Base-by-base conservation (phyloP, 2,329 filamentous ascomycete genomes). In the Cercospora citrullina region DNA sequence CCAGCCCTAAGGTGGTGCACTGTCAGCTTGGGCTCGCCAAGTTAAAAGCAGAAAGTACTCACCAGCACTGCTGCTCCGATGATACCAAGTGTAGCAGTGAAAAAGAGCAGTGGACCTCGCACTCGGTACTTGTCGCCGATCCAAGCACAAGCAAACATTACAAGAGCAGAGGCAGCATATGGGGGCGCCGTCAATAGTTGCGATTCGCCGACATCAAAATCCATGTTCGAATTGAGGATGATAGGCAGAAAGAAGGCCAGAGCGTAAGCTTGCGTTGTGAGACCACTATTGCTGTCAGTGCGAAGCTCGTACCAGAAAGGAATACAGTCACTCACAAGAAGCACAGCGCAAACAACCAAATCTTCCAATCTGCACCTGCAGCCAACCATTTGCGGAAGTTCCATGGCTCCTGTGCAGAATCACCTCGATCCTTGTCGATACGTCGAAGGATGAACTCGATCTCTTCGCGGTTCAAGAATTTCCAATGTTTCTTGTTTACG, bases 101-200 rank as follows among this genome's bases (percentile, higher is more conserved):
- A 55, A 21, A 75, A 39, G 36, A 75, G 72, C 62, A 73, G 74
- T 3, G 74, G 74, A n/a, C 68, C 69, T 45, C 74, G 65, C 28
- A 73, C 62, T 9, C 71, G 63, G 51, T 69, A 70, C 23, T 70
- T 66, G 67, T 76, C 75, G 4, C 74, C 70, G 9, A 70, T 62
- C 33, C 68, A 73, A 4, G 74, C 75, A 21, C 72, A 69, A 0
- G 66, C 33, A 3, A 73, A 69, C 12, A 70, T 71, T 5, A 71
- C 68, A 12, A 73, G 66, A 5, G 69, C 69, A 2, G 73, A 73
- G 4, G 71, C 63, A 2, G 80, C 78, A 65, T 83, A 83, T 5
- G 81, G 81, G 0, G 82, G 82, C 3, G 82, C 80, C 14, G 81
- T 81, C 12, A 83, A 75, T 14, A 82, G 76, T 65, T 82, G 80